Evolutionary conservation across 2,329 filamentous ascomycete genomes (phyloP).

Genomic region (Orbilia blumenaviensis): DNA sequence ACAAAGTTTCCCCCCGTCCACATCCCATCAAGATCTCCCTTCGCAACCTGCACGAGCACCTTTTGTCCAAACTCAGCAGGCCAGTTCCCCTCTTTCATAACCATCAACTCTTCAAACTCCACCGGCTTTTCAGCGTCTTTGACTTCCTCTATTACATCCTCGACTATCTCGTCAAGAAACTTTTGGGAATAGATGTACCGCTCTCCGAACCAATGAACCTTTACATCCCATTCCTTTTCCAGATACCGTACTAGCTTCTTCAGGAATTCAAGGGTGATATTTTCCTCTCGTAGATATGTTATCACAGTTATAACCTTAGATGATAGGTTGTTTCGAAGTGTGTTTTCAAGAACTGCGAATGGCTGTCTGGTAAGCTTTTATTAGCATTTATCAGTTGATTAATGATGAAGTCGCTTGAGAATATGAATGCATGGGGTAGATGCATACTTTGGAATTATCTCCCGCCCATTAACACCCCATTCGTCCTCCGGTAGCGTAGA

Average conservation of each 20-base stretch:
- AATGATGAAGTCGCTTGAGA: neutral
- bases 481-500: constrained; percentile 16
- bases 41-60: neutral
- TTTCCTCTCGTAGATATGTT: constrained; percentile 53
- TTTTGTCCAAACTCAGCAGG: neutral
- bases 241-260: constrained; percentile 54
- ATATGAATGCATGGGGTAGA: too few species aligned
- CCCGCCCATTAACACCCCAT: constrained; percentile 33
- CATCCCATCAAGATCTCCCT: constrained; percentile 10
- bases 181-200: constrained; percentile 24
- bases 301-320: constrained; percentile 50
- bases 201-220: constrained; percentile 52
- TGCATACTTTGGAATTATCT: constrained; percentile 44
- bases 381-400: neutral
- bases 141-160: constrained; percentile 2
- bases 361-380: constrained; percentile 18
- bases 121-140: constrained; percentile 2
- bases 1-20: constrained; percentile 25
- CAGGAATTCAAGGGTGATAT: constrained; percentile 55
- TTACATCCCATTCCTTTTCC: constrained; percentile 31
- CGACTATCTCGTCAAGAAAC: constrained; percentile 19
- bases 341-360: constrained; percentile 44
- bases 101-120: neutral
- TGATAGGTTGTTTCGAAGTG: constrained; percentile 46
- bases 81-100: neutral